A percentile compares a stretch with the other conserved stretches of the same genome.
These are phyloP conservation scores for Gossypium sturtianum DNA, from an alignment of 345 rosid species.

Conservation along the genomic window DNA sequence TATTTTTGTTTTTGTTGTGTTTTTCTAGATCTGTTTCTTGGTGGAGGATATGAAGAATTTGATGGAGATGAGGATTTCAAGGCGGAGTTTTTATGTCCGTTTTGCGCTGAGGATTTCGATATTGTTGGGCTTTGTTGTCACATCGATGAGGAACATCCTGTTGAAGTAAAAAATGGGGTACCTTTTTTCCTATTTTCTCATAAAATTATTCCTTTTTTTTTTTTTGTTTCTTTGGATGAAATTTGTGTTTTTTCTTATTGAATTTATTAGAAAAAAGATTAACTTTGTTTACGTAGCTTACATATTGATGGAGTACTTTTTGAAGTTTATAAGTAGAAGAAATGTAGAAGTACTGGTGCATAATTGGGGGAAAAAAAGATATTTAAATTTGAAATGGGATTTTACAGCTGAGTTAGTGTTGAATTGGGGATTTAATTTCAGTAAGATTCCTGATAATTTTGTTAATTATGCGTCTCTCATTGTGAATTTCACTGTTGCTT, in stretches of 20 bases:
- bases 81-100: conserved; percentile 67
- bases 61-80: conserved; percentile 61
- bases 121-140: conserved; percentile 87
- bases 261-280: not conserved
- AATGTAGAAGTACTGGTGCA: not conserved
- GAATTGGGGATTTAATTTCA: not conserved
- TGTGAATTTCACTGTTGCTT: not conserved
- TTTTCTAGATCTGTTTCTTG: conserved; percentile 40
- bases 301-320: not conserved
- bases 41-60: conserved; percentile 46
- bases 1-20: not conserved
- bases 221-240: not conserved
- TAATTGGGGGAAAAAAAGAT: not conserved
- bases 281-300: not conserved
- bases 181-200: not conserved
- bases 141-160: conserved; percentile 83
- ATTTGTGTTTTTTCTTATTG: not conserved
- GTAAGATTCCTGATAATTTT: not conserved
- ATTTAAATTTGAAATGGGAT: not conserved
- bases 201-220: not conserved
- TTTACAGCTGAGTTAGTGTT: not conserved
- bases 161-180: conserved; percentile 85
- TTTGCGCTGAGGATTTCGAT: conserved; percentile 78
- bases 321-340: not conserved
- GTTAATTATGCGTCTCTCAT: not conserved